Evolutionary conservation across 2,329 filamentous ascomycete genomes (phyloP).

Genomic region (Venturia effusa): DNA sequence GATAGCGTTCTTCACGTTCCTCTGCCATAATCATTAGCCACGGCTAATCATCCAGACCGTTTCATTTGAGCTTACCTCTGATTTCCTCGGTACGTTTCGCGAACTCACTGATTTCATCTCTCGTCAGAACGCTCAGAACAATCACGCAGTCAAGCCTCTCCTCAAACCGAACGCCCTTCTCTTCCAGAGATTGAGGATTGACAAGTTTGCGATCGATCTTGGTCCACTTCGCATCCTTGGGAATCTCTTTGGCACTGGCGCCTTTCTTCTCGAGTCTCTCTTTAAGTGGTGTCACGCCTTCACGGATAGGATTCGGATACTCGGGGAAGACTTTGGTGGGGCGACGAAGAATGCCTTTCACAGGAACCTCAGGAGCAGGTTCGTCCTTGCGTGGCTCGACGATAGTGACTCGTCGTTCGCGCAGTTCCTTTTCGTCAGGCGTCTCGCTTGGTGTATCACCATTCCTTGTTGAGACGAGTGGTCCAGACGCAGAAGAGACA

Average conservation of each 20-base stretch:
- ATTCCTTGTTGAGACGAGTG: not conserved
- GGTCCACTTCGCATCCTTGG: conserved; percentile 52
- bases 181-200: conserved; percentile 75
- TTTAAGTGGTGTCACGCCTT: conserved; percentile 89
- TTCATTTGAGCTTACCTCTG: conserved; percentile 3
- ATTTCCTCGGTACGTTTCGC: conserved; percentile 72
- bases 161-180: conserved; percentile 84
- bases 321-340: conserved; percentile 80
- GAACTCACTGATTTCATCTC: conserved; percentile 83
- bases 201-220: conserved; percentile 83
- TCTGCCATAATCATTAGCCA: not conserved
- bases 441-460: not conserved
- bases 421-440: not conserved
- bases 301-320: conserved; percentile 68
- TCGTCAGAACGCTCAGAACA: conserved; percentile 74
- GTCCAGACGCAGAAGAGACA: not conserved
- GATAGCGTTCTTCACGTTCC: conserved; percentile 8
- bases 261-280: conserved; percentile 41
- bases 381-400: conserved; percentile 55
- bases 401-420: conserved; percentile 35
- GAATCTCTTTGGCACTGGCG: conserved; percentile 59
- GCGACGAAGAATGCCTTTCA: conserved; percentile 72
- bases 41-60: not conserved
- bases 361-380: conserved; percentile 36
- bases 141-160: conserved; percentile 91